Percentiles rank a stretch among this genome's conserved stretches.
Evolutionary conservation across 129 eudicot genomes (phyloP).

Genomic region (Helianthus annuus): DNA sequence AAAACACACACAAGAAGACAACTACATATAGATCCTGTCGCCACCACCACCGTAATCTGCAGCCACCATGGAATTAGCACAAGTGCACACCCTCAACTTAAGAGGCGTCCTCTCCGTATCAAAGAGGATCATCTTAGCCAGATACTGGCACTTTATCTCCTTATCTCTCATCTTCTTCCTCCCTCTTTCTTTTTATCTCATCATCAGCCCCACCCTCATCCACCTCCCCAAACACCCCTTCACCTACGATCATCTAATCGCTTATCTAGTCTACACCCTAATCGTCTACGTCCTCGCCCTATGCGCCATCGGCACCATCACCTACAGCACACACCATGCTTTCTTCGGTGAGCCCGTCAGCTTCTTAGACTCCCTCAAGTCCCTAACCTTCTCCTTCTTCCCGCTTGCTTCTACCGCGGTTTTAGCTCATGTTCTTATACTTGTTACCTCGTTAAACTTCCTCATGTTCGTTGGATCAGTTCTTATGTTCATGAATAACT

Average conservation of each 20-base stretch:
- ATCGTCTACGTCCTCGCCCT: neutral
- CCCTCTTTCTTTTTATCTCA: neutral
- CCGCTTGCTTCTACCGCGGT: neutral
- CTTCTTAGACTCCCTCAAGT: neutral
- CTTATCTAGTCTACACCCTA: neutral
- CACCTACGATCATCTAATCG: neutral
- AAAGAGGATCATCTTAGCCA: neutral
- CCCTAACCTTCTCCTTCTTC: neutral
- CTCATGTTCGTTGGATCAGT: neutral
- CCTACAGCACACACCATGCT: constrained; percentile 1
- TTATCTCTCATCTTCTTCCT: constrained; percentile 3
- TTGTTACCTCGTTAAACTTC: neutral
- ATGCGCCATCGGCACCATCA: constrained; percentile 3
- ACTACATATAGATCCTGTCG: too few relatives aligned
- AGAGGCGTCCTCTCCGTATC: neutral
- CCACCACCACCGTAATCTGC: constrained; percentile 7
- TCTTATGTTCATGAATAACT: neutral
- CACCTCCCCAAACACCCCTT: neutral
- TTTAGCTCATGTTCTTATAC: neutral
- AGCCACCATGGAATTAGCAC: constrained; percentile 6
- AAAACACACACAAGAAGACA: neutral
- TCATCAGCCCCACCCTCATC: neutral
- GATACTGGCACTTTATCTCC: neutral
- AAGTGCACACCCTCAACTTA: neutral
- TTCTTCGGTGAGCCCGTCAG: neutral